phyloP scores from a whole-genome alignment of 2,329 filamentous ascomycete species.

The Didymella glomerata region DNA sequence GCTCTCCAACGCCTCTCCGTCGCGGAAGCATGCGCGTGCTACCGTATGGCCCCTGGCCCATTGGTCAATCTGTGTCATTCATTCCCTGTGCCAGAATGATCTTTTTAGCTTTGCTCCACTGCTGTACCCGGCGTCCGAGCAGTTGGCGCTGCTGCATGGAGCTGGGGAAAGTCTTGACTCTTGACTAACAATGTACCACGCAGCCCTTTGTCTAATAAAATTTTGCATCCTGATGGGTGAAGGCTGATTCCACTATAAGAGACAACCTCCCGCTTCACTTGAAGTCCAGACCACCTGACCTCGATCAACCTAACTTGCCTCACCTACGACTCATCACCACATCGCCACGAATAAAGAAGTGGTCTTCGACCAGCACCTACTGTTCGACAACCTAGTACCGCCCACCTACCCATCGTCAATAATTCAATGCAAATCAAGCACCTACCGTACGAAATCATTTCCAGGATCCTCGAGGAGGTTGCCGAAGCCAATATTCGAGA shows the following conservation, averaged over 20 bases:
- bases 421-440: constrained; percentile 58
- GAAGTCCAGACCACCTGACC: constrained; percentile 25
- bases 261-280: constrained; percentile 18
- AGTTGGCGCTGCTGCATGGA: constrained; percentile 38
- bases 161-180: constrained; percentile 38
- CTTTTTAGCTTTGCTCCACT: constrained; percentile 35
- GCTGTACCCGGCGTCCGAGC: constrained; percentile 34
- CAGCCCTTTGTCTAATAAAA: constrained; percentile 41
- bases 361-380: constrained; percentile 13
- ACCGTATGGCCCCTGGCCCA: constrained; percentile 4
- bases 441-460: constrained; percentile 62
- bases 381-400: constrained; percentile 1
- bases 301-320: constrained; percentile 19
- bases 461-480: constrained; percentile 60
- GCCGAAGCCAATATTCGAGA: constrained; percentile 58
- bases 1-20: constrained; percentile 32
- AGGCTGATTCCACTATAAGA: constrained; percentile 40
- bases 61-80: constrained; percentile 35
- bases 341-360: constrained; percentile 16
- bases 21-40: constrained; percentile 34
- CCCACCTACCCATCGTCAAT: constrained; percentile 15
- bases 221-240: constrained; percentile 30
- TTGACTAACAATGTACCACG: constrained; percentile 46
- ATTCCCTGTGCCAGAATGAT: constrained; percentile 30
- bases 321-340: constrained; percentile 20